Evolutionary conservation across 352 stramenopile species (phyloP).

Genomic region (Phytophthora syringae): DNA sequence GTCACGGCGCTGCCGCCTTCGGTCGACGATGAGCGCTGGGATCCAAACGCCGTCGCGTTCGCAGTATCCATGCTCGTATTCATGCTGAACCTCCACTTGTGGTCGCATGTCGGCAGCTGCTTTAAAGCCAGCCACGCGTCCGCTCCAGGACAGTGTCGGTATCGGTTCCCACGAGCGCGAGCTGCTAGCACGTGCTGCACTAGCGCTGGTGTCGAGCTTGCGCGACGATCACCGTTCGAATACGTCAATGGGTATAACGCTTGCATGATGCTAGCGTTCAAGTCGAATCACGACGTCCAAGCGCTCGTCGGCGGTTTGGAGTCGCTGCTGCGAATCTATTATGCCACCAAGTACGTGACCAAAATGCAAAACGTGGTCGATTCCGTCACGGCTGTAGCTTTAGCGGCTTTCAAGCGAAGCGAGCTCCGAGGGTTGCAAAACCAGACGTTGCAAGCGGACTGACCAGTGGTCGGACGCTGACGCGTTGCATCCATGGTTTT

Average conservation of each 20-base stretch:
- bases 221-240: background rate
- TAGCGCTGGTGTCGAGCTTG: background rate
- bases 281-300: background rate
- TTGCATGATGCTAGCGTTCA: background rate
- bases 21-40: constrained; percentile 4
- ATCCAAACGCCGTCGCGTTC: background rate
- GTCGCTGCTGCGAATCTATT: background rate
- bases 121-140: too few relatives aligned
- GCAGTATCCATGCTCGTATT: too few relatives aligned
- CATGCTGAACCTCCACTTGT: too few relatives aligned
- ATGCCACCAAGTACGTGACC: background rate
- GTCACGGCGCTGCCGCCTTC: background rate
- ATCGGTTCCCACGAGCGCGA: too few relatives aligned
- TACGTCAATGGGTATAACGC: background rate
- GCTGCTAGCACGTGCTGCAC: too few relatives aligned
- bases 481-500: background rate
- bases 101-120: too few relatives aligned
- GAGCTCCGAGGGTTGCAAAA: background rate
- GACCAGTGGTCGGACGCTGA: too few relatives aligned
- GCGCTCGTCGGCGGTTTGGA: background rate
- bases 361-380: background rate
- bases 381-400: background rate
- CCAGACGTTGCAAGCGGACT: background rate
- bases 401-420: background rate
- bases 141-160: too few relatives aligned